Base-by-base conservation (phyloP, 768 basidiomycete genomes). In the Lyophyllum atratum region DNA sequence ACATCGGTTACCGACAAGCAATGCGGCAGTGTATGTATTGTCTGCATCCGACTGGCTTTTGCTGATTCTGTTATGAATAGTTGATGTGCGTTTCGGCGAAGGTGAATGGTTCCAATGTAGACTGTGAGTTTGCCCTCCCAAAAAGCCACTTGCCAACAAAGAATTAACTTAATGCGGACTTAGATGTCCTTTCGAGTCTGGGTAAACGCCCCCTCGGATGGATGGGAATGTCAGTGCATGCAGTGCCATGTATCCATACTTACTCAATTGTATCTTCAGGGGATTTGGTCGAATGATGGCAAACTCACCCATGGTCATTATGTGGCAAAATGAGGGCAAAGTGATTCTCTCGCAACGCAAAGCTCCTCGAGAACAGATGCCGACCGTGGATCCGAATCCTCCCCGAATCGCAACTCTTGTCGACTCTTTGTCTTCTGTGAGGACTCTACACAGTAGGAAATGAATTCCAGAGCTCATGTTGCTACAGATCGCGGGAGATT, bases 291-390 rank as follows among this genome's bases (percentile, higher is more conserved):
- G 56, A 9, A 61, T 68, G 55, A 87, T 88, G 86, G 66, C 75
- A 1, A 72, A 78, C 60, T 73, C 79, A 6, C 80, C 84, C 0
- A 89, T 92, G 87, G 85, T 92, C 56, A 85, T 90, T 28, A 81
- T 85, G 76, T 92, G 89, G 89, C 72, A 80, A 7, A 86, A 89
- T 14, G 83, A 88, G 60, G 84, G 85, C 10, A 68, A 75, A 21
- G 74, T 88, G 56, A 88, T 86, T 12, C 69, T 92, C 22, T 88
- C 86, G 7, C 89, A 92, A 65, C 80, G 89, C 19, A 71, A 68
- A 28, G 84, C 89, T 0, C 60, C 77, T 1, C 65, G 63, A 6
- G 75, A 86, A 58, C 72, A 76, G 4, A 81, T 83, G 82, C 89
- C 89, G 6, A 79, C 72, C 14, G 78, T 86, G 49, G 83, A 78